Base-by-base conservation (phyloP, 306 rosid genomes). In the Gynostemma pentaphyllum region DNA sequence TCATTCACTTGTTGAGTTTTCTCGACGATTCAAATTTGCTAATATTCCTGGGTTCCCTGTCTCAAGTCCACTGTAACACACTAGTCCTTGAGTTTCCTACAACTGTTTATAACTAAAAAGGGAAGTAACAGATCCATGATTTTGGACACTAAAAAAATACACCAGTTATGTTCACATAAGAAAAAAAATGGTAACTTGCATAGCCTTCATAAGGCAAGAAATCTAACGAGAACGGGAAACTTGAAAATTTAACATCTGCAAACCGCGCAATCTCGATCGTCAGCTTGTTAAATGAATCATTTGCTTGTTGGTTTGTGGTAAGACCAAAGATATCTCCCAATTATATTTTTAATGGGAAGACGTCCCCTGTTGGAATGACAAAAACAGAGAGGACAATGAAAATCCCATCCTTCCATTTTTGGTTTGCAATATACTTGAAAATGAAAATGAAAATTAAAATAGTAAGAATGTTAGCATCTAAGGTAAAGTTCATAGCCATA, bases 281-380 rank as follows among this genome's bases (percentile, higher is more conserved):
- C n/a, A n/a, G n/a, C n/a, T n/a, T n/a, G n/a, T 54, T 29, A 8
- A 29, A 54, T 54, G 41, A 14, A 42, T 72, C 72, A 74, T 42
- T 44, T 34, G 45, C 21, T 30, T 7, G 78, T 26, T 24, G 83
- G 83, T 72, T 80, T 75, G 69, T 72, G 64, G 48, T 55, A 78
- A 24, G 81, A 51, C n/a, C 70, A 75, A 10, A 78, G 79, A 65
- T 40, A 78, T 70, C 86, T 75, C 70, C 83, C 86, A 18, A 75
- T 11, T 27, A 75, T 72, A 68, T 68, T 78, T 9, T 72, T 51
- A 0, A 67, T 26, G 7, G 83, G 79, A 49, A 81, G 83, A 64
- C 83, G 66, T 37, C 86, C 86, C 86, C 86, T 78, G 76, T 70
- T 47, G 32, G 49, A 27, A 26, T 50, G 40, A 36, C 1, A 56